Evolutionary conservation across 2,329 filamentous ascomycete genomes (phyloP).

Genomic region (Diaporthe ilicicola): DNA sequence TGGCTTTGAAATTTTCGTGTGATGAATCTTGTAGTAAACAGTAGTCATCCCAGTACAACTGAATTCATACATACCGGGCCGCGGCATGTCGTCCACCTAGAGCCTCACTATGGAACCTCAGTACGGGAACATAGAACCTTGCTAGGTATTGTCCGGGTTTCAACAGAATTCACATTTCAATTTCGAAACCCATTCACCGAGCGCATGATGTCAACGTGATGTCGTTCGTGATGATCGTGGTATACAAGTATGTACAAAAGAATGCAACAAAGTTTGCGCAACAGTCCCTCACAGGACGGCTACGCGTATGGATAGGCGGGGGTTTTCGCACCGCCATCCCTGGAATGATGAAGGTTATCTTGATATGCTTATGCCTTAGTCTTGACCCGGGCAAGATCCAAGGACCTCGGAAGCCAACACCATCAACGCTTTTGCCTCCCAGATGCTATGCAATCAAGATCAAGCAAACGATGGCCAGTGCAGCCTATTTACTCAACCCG

Average conservation of each 20-base stretch:
- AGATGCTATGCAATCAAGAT: not conserved
- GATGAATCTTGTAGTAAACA: too few relatives aligned
- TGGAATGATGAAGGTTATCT: constrained; percentile 16
- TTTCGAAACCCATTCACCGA: not conserved
- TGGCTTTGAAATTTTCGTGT: too few relatives aligned
- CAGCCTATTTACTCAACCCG: not conserved
- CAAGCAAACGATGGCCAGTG: not conserved
- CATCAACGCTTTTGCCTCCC: constrained; percentile 13
- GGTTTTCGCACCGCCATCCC: not conserved
- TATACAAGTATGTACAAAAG: constrained; percentile 9
- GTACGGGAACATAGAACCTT: too few relatives aligned
- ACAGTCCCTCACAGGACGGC: not conserved
- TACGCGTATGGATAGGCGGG: not conserved
- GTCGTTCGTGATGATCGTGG: constrained; percentile 21
- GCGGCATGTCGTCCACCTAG: too few relatives aligned
- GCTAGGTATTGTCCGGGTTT: too few relatives aligned
- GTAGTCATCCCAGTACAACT: too few relatives aligned
- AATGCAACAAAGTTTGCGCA: constrained; percentile 2
- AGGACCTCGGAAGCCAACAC: not conserved
- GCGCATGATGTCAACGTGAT: constrained; percentile 12
- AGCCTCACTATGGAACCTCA: too few relatives aligned
- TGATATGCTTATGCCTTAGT: not conserved
- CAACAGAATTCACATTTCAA: not conserved
- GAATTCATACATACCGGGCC: too few relatives aligned
- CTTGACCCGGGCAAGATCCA: constrained; percentile 16